phyloP scores from a whole-genome alignment of 2,329 filamentous ascomycete species.

The Alternaria sp. region DNA sequence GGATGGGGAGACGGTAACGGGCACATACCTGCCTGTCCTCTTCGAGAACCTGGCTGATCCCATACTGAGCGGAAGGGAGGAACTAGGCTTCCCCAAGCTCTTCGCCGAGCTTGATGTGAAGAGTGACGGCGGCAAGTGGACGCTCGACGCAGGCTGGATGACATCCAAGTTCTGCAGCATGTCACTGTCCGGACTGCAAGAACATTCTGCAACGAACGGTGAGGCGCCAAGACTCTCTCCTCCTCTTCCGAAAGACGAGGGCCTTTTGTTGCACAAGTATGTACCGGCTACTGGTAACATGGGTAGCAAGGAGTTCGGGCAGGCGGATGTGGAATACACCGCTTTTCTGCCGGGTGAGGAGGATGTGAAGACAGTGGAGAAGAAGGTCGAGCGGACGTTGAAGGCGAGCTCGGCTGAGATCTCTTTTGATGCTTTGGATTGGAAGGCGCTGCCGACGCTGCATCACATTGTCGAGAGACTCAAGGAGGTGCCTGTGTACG shows the following conservation, averaged over 20 bases:
- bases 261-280: slow-evolving; percentile 64
- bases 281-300: slow-evolving; percentile 60
- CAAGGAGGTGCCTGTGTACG: slow-evolving; percentile 64
- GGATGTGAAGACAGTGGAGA: slow-evolving; percentile 40
- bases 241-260: slow-evolving; percentile 48
- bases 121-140: slow-evolving; percentile 45
- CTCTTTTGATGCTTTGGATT: slow-evolving; percentile 58
- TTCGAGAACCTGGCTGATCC: slow-evolving; percentile 67
- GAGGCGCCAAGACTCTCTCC: slow-evolving; percentile 1
- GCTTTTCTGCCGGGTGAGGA: slow-evolving; percentile 49
- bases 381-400: slow-evolving; percentile 44
- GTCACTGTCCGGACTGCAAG: slow-evolving; percentile 31
- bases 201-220: slow-evolving; percentile 15
- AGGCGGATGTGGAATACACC: slow-evolving; percentile 63
- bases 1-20: slow-evolving; percentile 56
- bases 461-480: slow-evolving; percentile 63
- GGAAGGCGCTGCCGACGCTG: slow-evolving; percentile 65
- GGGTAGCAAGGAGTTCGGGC: slow-evolving; percentile 51
- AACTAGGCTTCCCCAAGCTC: slow-evolving; percentile 68
- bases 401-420: slow-evolving; percentile 54
- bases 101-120: slow-evolving; percentile 59
- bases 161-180: slow-evolving; percentile 43
- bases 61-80: slow-evolving; percentile 65
- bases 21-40: slow-evolving; percentile 63
- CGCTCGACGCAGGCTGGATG: slow-evolving; percentile 50